These are phyloP conservation scores for Colletotrichum simmondsii DNA, from an alignment of 2,329 filamentous ascomycete genomes.

Conservation along the genomic window DNA sequence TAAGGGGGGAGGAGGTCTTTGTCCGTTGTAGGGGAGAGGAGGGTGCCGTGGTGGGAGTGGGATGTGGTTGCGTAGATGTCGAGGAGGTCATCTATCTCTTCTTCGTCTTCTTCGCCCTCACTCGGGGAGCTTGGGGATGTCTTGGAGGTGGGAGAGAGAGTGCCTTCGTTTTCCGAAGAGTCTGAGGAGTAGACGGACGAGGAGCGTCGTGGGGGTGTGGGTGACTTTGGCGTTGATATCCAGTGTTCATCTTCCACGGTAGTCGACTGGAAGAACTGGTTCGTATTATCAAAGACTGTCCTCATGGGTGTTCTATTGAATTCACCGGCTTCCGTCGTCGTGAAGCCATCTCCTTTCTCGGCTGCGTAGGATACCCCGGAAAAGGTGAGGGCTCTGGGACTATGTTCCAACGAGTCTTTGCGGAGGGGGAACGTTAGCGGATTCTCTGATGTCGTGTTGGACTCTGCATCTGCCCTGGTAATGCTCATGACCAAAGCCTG, in stretches of 20 bases:
- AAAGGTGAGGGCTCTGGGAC: background rate
- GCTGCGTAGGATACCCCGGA: background rate
- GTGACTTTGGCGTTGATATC: background rate
- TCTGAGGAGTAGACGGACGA: background rate
- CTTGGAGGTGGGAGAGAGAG: background rate
- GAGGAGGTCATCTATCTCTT: background rate
- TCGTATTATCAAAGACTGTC: background rate
- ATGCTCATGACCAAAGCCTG: background rate
- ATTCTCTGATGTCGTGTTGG: background rate
- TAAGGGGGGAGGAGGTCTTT: constrained; percentile 16
- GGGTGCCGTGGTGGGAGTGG: background rate
- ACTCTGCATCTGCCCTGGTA: background rate
- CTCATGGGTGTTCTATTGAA: background rate
- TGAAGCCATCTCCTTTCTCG: background rate
- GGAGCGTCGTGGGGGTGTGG: background rate
- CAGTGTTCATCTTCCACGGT: background rate
- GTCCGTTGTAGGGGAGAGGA: background rate
- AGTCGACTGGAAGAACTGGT: background rate
- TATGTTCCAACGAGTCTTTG: background rate
- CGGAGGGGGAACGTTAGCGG: background rate
- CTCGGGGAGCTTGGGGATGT: background rate
- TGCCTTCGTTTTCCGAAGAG: background rate
- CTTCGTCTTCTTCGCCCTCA: background rate
- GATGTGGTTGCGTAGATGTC: constrained; percentile 1
- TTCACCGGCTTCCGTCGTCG: background rate